These are phyloP conservation scores for Botrytis medusae DNA, from an alignment of 2,329 filamentous ascomycete species.

Conservation along the genomic window DNA sequence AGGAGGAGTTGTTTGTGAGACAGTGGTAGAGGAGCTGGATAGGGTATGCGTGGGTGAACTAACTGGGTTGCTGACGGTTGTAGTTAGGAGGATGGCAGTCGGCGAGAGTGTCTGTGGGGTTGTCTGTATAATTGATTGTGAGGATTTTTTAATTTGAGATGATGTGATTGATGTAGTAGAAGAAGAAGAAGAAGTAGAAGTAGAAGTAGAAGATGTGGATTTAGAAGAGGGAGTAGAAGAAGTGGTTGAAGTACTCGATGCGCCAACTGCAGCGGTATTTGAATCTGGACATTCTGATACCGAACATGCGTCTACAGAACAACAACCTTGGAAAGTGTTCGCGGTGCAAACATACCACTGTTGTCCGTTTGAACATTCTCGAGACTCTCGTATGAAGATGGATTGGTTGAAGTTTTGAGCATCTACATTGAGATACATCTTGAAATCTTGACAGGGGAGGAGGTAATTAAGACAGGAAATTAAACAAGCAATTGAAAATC, in stretches of 20 bases:
- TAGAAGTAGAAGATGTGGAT: background rate
- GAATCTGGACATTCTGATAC: slow-evolving; percentile 15
- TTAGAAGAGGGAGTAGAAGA: background rate
- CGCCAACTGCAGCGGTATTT: slow-evolving; percentile 8
- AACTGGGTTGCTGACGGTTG: background rate
- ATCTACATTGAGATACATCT: slow-evolving; percentile 16
- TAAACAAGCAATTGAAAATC: background rate
- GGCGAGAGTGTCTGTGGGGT: background rate
- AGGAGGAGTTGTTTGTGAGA: background rate
- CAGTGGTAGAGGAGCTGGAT: background rate
- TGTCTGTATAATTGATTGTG: slow-evolving; percentile 12
- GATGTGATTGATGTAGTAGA: background rate
- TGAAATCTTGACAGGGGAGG: background rate
- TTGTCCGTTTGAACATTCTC: slow-evolving; percentile 5
- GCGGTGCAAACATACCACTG: slow-evolving; percentile 15
- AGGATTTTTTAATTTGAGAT: background rate
- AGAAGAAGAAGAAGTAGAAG: background rate
- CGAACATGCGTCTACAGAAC: slow-evolving; percentile 21
- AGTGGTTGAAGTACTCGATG: background rate
- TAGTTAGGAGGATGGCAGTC: background rate
- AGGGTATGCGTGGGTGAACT: background rate
- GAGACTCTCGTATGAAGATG: slow-evolving; percentile 15
- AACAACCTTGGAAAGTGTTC: slow-evolving; percentile 14
- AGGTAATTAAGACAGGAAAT: background rate
- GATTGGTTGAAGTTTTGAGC: background rate